Base-by-base conservation (phyloP, 2,329 filamentous ascomycete genomes). In the Alternaria gaisen region DNA sequence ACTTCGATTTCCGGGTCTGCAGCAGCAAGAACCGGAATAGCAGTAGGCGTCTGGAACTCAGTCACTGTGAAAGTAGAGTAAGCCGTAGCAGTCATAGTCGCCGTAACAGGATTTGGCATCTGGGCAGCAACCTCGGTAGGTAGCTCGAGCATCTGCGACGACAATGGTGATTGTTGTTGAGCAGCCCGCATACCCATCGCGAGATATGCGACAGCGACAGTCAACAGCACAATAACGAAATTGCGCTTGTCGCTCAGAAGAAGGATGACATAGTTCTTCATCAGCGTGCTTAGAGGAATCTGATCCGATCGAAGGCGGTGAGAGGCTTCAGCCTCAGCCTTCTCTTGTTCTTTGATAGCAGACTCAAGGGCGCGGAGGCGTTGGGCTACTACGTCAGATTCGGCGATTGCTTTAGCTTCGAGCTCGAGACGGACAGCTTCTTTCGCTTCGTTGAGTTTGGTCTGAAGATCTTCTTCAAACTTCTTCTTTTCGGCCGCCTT, bases 211-310 rank as follows among this genome's bases (percentile, higher is more conserved):
- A 84, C 77, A 6, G 83, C 60, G 14, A 79, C 58, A 43, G 79
- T 79, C 4, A 88, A 75, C 5, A 84, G 60, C 9, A 80, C 73
- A 34, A 87, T 82, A 18, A 81, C 76, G 11, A 86, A 74, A 67
- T 88, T 88, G 38, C 83, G 80, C 46, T 80, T 79, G 65, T 89
- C 87, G 44, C 80, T 80, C 3, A 83, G 78, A 20, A 87, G 74
- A 1, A 86, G 75, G 24, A 81, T 77, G 18, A 87, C 58, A 66
- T 87, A 88, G 68, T 87, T 87, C 60, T 80, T 77, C 44, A 87
- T 61, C 14, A 88, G 76, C 0, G 82, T 82, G 16, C 80, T 77
- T 0, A 88, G 75, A 3, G 85, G 85, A 20, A 87, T 80, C 16
- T 88, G 80, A 3, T 64, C 58, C 38, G 52, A 62, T 22, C 60